phyloP scores from a whole-genome alignment of 305 asterid genomes.

The Coffea humblotiana region DNA sequence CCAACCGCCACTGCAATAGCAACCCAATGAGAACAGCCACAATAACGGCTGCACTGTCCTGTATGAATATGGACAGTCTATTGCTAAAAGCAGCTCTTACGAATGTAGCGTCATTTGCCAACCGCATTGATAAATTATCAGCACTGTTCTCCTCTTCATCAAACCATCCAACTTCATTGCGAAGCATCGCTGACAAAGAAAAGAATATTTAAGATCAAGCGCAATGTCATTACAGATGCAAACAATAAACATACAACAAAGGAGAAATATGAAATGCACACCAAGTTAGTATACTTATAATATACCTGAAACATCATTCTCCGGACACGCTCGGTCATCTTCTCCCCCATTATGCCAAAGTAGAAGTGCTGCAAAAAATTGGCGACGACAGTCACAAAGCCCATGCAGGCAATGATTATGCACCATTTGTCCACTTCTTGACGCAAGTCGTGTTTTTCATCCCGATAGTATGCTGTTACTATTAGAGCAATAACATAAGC shows the following conservation, averaged over 20 bases:
- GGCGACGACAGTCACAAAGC: slow-evolving; percentile 90
- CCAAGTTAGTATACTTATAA: slow-evolving; percentile 14
- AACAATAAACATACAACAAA: neutral
- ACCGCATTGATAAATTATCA: slow-evolving; percentile 95
- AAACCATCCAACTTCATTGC: slow-evolving; percentile 99
- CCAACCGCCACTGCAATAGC: slow-evolving; percentile 93
- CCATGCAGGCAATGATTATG: slow-evolving; percentile 95
- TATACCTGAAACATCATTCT: slow-evolving; percentile 99
- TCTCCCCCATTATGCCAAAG: slow-evolving; percentile 99
- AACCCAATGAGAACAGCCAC: slow-evolving; percentile 95
- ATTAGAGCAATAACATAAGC: slow-evolving; percentile 91
- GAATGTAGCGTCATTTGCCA: slow-evolving; percentile 99
- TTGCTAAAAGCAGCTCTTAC: slow-evolving; percentile 99
- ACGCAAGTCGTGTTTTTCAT: slow-evolving; percentile 49
- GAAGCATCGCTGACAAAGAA: slow-evolving; percentile 84
- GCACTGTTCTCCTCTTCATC: slow-evolving; percentile 99
- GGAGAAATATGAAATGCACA: neutral
- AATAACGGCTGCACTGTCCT: slow-evolving; percentile 89
- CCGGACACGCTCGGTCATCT: slow-evolving; percentile 99
- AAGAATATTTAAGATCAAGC: slow-evolving; percentile 15
- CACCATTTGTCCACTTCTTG: slow-evolving; percentile 89
- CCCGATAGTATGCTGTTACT: slow-evolving; percentile 79
- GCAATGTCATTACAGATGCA: neutral
- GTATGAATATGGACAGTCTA: slow-evolving; percentile 93
- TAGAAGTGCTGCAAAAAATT: slow-evolving; percentile 98